Percentiles rank a stretch among this genome's conserved stretches.
Conservation (phyloP, 2,329 filamentous ascomycete species). For the Cladophialophora yegresii region DNA sequence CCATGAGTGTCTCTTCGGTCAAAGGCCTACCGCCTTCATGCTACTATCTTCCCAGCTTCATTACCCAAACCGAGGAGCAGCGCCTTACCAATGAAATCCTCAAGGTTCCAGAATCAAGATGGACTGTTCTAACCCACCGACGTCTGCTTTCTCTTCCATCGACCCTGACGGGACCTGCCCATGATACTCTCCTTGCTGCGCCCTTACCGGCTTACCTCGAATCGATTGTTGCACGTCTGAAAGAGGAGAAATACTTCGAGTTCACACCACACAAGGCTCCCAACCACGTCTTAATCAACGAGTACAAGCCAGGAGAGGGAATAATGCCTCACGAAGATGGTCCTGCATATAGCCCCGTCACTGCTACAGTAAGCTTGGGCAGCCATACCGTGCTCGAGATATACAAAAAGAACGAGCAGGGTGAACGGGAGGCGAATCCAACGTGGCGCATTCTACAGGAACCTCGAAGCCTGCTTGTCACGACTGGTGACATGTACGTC, state of each 20-base stretch:
- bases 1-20: slow-evolving; percentile 54
- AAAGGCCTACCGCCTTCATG: slow-evolving; percentile 62
- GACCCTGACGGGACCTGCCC: slow-evolving; percentile 64
- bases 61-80: slow-evolving; percentile 72
- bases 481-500: slow-evolving; percentile 56
- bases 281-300: slow-evolving; percentile 93
- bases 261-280: slow-evolving; percentile 72
- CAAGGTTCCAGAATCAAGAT: slow-evolving; percentile 70
- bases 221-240: slow-evolving; percentile 62
- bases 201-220: slow-evolving; percentile 75
- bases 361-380: slow-evolving; percentile 87
- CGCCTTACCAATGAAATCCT: slow-evolving; percentile 67
- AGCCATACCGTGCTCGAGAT: slow-evolving; percentile 76
- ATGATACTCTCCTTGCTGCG: slow-evolving; percentile 68
- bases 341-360: slow-evolving; percentile 78
- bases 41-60: slow-evolving; percentile 86
- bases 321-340: slow-evolving; percentile 98
- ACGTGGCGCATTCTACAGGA: slow-evolving; percentile 74
- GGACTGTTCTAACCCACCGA: slow-evolving; percentile 85
- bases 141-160: slow-evolving; percentile 90
- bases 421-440: slow-evolving; percentile 37
- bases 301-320: slow-evolving; percentile 84
- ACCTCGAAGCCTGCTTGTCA: slow-evolving; percentile 69
- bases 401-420: slow-evolving; percentile 57
- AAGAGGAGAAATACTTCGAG: slow-evolving; percentile 54